These are phyloP conservation scores for Metarhizium humberi DNA, from an alignment of 2,329 filamentous ascomycete species.

Conservation along the genomic window DNA sequence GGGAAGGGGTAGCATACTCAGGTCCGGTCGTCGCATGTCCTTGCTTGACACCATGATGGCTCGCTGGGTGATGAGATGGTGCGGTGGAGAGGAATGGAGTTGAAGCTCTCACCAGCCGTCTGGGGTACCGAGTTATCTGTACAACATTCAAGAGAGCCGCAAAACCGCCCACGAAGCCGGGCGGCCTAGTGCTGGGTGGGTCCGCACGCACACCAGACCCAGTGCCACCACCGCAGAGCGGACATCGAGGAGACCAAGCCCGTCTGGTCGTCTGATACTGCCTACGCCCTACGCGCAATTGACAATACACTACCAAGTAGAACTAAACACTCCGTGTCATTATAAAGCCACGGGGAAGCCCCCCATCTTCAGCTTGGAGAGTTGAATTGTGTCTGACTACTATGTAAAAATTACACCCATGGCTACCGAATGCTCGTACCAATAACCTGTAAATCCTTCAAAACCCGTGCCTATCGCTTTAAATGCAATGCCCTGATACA, in stretches of 20 bases:
- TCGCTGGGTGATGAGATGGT: not conserved
- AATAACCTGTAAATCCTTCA: not conserved
- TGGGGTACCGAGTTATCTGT: too few species aligned
- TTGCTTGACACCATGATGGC: conserved; percentile 30
- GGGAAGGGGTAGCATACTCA: conserved; percentile 24
- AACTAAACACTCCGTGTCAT: not conserved
- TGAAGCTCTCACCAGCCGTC: not conserved
- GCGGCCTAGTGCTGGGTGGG: too few species aligned
- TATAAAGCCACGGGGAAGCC: too few species aligned
- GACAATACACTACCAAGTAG: too few species aligned
- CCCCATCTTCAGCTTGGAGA: not conserved
- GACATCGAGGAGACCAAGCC: too few species aligned
- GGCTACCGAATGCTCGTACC: not conserved
- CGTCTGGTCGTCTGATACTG: too few species aligned
- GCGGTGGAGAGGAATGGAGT: not conserved
- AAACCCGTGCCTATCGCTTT: not conserved
- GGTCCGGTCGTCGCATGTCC: conserved; percentile 34
- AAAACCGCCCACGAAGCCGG: too few species aligned
- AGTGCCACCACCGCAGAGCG: too few species aligned
- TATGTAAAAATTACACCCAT: not conserved
- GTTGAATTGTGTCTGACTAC: not conserved
- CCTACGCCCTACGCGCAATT: too few species aligned
- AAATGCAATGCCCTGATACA: not conserved
- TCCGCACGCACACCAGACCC: too few species aligned
- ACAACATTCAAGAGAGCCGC: too few species aligned